These are phyloP conservation scores for Chloranthus sessilifolius DNA, from an alignment of 164 flowering plant genomes.

Conservation along the genomic window DNA sequence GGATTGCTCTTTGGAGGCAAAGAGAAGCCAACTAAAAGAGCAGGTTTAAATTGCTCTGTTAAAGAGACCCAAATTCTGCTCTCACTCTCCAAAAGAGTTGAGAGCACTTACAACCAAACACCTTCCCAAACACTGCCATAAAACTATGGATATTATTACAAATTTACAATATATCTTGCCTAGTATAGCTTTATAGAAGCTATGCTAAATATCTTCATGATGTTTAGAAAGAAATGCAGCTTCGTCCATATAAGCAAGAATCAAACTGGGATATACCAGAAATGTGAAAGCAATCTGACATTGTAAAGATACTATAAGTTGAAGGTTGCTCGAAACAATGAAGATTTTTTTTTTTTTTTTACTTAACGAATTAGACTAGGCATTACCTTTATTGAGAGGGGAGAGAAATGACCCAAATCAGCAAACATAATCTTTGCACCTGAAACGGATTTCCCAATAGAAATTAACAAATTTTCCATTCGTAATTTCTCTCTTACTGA, in stretches of 20 bases:
- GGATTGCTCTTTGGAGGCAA: no score
- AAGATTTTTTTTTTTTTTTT: no score
- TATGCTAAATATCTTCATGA: slow-evolving; percentile 46
- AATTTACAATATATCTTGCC: slow-evolving; percentile 29
- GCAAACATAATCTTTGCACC: slow-evolving; percentile 84
- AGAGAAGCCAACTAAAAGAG: no score
- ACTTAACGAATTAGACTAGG: neutral
- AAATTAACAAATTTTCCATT: no score
- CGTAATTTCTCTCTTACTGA: no score
- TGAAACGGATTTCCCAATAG: slow-evolving; percentile 18
- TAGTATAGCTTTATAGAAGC: slow-evolving; percentile 70
- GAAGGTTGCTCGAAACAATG: neutral
- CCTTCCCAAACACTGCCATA: no score
- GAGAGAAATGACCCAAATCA: slow-evolving; percentile 70
- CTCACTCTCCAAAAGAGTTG: no score
- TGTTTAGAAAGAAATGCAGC: slow-evolving; percentile 59
- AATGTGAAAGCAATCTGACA: slow-evolving; percentile 58
- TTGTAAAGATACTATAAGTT: neutral
- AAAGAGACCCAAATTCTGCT: no score
- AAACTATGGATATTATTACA: no score
- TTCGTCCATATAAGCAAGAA: slow-evolving; percentile 73
- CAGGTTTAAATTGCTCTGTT: no score
- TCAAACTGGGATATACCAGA: slow-evolving; percentile 62
- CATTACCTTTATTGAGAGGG: slow-evolving; percentile 56
- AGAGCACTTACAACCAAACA: no score